Base-by-base conservation (phyloP, 2,329 filamentous ascomycete genomes). In the Hortaea werneckii region DNA sequence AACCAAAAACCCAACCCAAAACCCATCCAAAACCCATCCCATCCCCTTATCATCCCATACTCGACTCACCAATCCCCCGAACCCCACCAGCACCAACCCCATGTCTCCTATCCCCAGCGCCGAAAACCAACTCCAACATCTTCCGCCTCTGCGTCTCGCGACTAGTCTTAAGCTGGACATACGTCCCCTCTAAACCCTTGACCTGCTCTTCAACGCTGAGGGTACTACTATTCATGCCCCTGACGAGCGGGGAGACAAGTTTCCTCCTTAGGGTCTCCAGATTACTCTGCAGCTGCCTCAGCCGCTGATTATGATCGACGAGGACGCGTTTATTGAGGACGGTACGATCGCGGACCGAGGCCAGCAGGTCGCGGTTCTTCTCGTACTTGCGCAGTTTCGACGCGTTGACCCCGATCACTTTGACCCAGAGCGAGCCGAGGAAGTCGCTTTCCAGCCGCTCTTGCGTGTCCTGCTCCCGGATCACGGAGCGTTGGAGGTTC, bases 261-360 rank as follows among this genome's bases (percentile, higher is more conserved):
- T 89, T 92, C 52, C 83, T 76, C 32, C 90, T 75, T 40, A 95
- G 71, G n/a, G 76, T 83, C 68, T 95, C 89, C 11, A 96, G 77
- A 55, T 86, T 90, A 8, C 86, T 82, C 63, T 94, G 92, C 37
- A 96, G 75, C 2, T 83, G 84, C 44, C 92, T 74, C 35, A 96
- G 77, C 51, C 85, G 83, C 49, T 84, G 80, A 58, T 94, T 92
- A 65, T 95, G 89, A 57, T 88, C 84, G 53, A 92, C 80, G 6
- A 96, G 76, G 32, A 94, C 76, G 52, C 81, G 79, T 67, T 95
- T 95, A 69, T 95, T 94, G 50, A 80, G 78, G 26, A 95, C 80
- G 1, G 89, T 95, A 58, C 84, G 85, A 48, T 83, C 79, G 51
- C 88, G 81, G 46, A 96, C 83, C 53, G 83, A 83, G 42, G 76